phyloP scores from a whole-genome alignment of 2,329 filamentous ascomycete species.

The Sclerotinia nivalis region DNA sequence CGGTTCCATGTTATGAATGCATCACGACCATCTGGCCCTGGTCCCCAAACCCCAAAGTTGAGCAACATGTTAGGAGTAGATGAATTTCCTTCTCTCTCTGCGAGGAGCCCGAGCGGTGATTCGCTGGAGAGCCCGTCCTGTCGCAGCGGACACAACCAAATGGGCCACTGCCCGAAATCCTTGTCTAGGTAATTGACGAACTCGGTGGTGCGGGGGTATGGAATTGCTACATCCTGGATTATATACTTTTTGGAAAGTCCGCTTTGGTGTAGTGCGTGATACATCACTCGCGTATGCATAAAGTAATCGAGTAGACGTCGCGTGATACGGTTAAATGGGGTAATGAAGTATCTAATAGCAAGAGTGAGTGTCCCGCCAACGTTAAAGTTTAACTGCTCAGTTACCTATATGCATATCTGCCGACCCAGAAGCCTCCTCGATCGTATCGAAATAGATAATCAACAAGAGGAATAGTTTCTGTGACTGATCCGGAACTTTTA shows the following conservation, averaged over 20 bases:
- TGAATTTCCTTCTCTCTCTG: slow-evolving; percentile 27
- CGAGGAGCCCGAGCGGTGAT: slow-evolving; percentile 26
- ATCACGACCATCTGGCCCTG: slow-evolving; percentile 55
- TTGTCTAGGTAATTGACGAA: slow-evolving; percentile 54
- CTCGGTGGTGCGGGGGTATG: slow-evolving; percentile 49
- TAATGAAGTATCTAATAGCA: slow-evolving; percentile 50
- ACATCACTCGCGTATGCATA: slow-evolving; percentile 61
- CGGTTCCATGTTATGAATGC: slow-evolving; percentile 70
- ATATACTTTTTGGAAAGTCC: slow-evolving; percentile 57
- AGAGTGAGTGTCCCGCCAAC: background rate
- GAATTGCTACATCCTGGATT: slow-evolving; percentile 63
- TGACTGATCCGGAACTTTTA: slow-evolving; percentile 30
- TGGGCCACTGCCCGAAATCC: slow-evolving; percentile 39
- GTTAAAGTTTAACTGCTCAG: background rate
- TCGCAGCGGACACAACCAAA: slow-evolving; percentile 59
- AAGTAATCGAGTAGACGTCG: slow-evolving; percentile 59
- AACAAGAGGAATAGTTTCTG: slow-evolving; percentile 48
- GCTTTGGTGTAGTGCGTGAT: slow-evolving; percentile 60
- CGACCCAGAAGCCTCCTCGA: slow-evolving; percentile 67
- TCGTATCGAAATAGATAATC: slow-evolving; percentile 64
- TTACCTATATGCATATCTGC: slow-evolving; percentile 56
- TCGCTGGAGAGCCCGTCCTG: slow-evolving; percentile 33
- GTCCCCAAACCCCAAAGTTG: slow-evolving; percentile 77
- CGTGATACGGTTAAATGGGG: slow-evolving; percentile 60
- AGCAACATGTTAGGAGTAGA: slow-evolving; percentile 52